These are phyloP conservation scores for Lactifluus hygrophoroides DNA, from an alignment of 768 basidiomycete species.

Conservation along the genomic window DNA sequence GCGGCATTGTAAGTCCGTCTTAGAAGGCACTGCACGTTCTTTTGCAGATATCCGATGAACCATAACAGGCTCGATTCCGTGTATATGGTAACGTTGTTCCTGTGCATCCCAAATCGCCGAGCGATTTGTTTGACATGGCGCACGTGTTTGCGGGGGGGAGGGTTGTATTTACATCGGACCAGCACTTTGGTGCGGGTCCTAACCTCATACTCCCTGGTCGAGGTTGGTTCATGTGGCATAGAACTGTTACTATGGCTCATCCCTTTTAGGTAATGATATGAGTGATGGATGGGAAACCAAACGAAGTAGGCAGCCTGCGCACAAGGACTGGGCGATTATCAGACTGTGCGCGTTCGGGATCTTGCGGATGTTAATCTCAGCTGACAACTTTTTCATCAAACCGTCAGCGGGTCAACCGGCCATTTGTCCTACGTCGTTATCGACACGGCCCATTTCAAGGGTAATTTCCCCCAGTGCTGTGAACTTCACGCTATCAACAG, in stretches of 20 bases:
- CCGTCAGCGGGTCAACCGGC: conserved; percentile 59
- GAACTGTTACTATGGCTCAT: neutral
- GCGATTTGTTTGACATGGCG: conserved; percentile 68
- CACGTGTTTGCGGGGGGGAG: conserved; percentile 86
- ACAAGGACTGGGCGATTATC: conserved; percentile 88
- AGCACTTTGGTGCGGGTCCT: conserved; percentile 88
- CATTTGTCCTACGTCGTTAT: conserved; percentile 72
- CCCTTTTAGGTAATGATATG: conserved; percentile 70
- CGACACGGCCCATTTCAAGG: conserved; percentile 93
- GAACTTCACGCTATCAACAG: conserved; percentile 57
- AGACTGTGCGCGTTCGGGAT: conserved; percentile 56
- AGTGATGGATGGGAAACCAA: conserved; percentile 99
- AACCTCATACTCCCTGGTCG: conserved; percentile 90
- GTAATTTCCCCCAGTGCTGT: conserved; percentile 88
- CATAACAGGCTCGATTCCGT: conserved; percentile 74
- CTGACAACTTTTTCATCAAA: neutral
- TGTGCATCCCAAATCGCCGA: conserved; percentile 42
- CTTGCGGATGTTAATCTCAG: neutral
- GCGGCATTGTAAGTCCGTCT: conserved; percentile 70
- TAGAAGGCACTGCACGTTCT: conserved; percentile 10
- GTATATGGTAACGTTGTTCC: conserved; percentile 77
- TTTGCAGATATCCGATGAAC: neutral
- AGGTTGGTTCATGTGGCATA: conserved; percentile 33
- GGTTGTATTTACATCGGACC: conserved; percentile 80
- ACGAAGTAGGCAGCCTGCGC: conserved; percentile 67